Conservation (phyloP, 1,139 yeast species). For the Pichia sp. region DNA sequence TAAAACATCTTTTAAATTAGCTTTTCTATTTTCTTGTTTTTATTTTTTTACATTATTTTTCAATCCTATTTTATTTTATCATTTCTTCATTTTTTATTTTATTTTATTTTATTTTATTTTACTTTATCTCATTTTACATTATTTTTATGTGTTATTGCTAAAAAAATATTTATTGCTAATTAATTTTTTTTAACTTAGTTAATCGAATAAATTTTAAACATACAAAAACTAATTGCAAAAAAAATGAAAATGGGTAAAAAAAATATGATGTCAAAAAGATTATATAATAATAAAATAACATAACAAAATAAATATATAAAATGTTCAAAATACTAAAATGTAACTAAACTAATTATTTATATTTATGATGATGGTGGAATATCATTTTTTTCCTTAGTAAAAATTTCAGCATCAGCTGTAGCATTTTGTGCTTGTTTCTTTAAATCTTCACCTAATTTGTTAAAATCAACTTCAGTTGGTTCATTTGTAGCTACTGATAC, state of each 20-base stretch:
- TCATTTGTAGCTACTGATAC: conserved; percentile 6
- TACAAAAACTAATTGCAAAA: too few species aligned
- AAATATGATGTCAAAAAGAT: too few species aligned
- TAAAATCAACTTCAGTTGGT: conserved; percentile 16
- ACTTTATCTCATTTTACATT: neutral
- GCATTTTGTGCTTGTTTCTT: conserved; percentile 16
- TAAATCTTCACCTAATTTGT: conserved; percentile 18
- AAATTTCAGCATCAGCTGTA: conserved; percentile 7
- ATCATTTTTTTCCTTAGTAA: conserved; percentile 11
- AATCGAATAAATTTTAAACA: too few species aligned
- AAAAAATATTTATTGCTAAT: too few species aligned
- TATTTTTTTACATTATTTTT: neutral
- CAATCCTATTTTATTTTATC: neutral
- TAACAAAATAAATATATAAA: too few species aligned
- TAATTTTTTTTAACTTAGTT: too few species aligned
- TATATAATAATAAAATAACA: too few species aligned
- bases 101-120: neutral
- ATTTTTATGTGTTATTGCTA: neutral
- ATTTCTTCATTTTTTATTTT: neutral
- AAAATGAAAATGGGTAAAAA: too few species aligned
- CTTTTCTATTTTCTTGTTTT: neutral
- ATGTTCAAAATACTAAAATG: neutral
- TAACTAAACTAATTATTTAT: too few species aligned
- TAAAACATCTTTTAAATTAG: too few species aligned
- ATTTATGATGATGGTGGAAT: conserved; percentile 6